Percentiles rank a stretch among this genome's conserved stretches.
phyloP scores from a whole-genome alignment of 2,329 filamentous ascomycete genomes.

The Penicillium sp. region DNA sequence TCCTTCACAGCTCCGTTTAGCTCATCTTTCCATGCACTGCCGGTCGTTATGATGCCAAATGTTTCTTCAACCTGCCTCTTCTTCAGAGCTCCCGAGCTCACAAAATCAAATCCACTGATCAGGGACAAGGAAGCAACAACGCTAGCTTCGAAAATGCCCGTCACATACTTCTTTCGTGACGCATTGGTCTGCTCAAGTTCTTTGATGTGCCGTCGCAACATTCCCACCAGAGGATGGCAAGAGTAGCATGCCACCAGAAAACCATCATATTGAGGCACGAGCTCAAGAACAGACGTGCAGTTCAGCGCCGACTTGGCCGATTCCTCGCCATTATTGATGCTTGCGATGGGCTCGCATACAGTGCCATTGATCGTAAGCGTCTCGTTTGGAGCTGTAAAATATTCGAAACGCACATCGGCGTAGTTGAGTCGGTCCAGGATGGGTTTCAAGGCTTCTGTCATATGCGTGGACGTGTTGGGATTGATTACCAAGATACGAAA shows the following conservation, averaged over 20 bases:
- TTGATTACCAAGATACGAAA: constrained; percentile 45
- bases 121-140: constrained; percentile 62
- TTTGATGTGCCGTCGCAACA: constrained; percentile 51
- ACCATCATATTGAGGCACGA: constrained; percentile 57
- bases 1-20: constrained; percentile 62
- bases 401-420: constrained; percentile 37
- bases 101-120: constrained; percentile 43
- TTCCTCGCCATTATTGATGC: constrained; percentile 74
- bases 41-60: constrained; percentile 90
- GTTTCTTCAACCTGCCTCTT: constrained; percentile 40
- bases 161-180: constrained; percentile 55
- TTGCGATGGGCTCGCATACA: constrained; percentile 56
- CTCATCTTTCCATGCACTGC: constrained; percentile 75
- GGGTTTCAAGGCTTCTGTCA: constrained; percentile 44
- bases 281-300: constrained; percentile 57
- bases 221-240: constrained; percentile 70
- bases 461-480: constrained; percentile 45
- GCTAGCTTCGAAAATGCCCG: constrained; percentile 86
- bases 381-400: constrained; percentile 39
- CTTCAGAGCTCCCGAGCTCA: constrained; percentile 21
- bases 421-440: constrained; percentile 39
- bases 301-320: constrained; percentile 61
- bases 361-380: constrained; percentile 31
- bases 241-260: constrained; percentile 88
- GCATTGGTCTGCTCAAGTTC: constrained; percentile 18